These are phyloP conservation scores for Cryptococcus wingfieldii DNA, from an alignment of 1,284 basidiomycete genomes.

Conservation along the genomic window DNA sequence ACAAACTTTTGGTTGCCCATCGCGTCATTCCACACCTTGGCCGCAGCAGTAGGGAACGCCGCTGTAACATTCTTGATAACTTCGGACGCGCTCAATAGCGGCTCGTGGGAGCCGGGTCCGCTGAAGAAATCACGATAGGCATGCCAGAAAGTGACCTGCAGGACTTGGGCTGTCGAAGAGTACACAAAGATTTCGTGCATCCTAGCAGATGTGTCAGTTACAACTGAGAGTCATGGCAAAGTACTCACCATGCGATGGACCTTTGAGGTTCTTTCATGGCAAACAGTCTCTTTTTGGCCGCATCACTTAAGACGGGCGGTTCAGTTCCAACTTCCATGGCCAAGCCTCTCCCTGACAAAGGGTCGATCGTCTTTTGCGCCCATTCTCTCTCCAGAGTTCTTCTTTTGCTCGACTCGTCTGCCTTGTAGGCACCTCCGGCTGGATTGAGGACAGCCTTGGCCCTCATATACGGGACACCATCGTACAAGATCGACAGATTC, in stretches of 20 bases:
- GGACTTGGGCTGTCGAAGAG: constrained; percentile 37
- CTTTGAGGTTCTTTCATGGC: constrained; percentile 38
- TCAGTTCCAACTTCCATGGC: constrained; percentile 31
- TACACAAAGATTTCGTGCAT: constrained; percentile 48
- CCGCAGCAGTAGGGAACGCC: constrained; percentile 42
- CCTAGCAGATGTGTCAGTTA: constrained; percentile 22
- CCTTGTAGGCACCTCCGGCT: constrained; percentile 19
- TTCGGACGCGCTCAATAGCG: constrained; percentile 42
- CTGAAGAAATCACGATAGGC: constrained; percentile 46
- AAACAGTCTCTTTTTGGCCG: constrained; percentile 30
- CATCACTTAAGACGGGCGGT: constrained; percentile 22
- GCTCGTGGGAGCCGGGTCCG: constrained; percentile 29
- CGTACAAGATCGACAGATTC: constrained; percentile 15
- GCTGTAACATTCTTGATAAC: constrained; percentile 48
- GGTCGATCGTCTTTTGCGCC: constrained; percentile 31
- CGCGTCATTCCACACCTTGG: constrained; percentile 35
- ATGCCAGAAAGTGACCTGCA: constrained; percentile 48
- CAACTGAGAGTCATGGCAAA: background rate
- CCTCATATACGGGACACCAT: constrained; percentile 10
- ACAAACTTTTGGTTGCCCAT: constrained; percentile 41
- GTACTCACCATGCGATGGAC: constrained; percentile 40
- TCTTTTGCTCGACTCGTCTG: constrained; percentile 24
- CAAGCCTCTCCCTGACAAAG: constrained; percentile 20
- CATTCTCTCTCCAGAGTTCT: constrained; percentile 29
- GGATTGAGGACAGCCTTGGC: constrained; percentile 34